These are phyloP conservation scores for Fusarium guadeloupense DNA, from an alignment of 2,329 filamentous ascomycete genomes.

Conservation along the genomic window DNA sequence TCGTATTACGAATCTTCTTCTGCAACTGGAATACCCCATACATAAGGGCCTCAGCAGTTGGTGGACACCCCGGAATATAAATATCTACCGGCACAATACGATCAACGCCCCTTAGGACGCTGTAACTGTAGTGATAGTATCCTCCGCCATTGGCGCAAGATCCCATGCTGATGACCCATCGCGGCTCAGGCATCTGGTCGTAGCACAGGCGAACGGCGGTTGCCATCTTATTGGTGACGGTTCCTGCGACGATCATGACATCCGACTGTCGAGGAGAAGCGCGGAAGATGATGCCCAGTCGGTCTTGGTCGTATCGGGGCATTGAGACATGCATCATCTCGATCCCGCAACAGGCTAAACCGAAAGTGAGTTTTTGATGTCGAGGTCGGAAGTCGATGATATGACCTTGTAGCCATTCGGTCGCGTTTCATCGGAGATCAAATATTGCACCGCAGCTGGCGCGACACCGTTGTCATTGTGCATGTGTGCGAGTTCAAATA, in stretches of 20 bases:
- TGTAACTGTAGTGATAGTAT: conserved; percentile 79
- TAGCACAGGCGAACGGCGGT: conserved; percentile 71
- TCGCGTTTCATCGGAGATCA: too few relatives aligned
- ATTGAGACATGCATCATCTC: conserved; percentile 73
- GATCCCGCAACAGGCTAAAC: conserved; percentile 68
- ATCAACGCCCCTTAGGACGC: conserved; percentile 71
- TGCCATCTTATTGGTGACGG: conserved; percentile 75
- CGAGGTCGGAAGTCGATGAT: too few relatives aligned
- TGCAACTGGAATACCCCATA: conserved; percentile 73
- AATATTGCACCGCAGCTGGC: too few relatives aligned
- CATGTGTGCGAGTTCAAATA: too few relatives aligned
- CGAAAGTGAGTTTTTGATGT: too few relatives aligned
- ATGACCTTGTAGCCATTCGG: too few relatives aligned
- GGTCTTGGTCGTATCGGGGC: conserved; percentile 70
- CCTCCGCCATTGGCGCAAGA: conserved; percentile 77
- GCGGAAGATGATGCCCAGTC: conserved; percentile 72
- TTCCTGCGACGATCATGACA: conserved; percentile 74
- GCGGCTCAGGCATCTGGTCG: conserved; percentile 73
- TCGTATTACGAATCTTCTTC: conserved; percentile 70
- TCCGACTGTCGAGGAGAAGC: conserved; percentile 72
- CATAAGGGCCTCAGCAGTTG: conserved; percentile 58
- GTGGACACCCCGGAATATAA: conserved; percentile 72
- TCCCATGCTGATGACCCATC: conserved; percentile 74
- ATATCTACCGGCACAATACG: conserved; percentile 73
- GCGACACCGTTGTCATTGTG: too few relatives aligned